These are phyloP conservation scores for Trametes sanguinea DNA, from an alignment of 768 basidiomycete species.

Conservation along the genomic window DNA sequence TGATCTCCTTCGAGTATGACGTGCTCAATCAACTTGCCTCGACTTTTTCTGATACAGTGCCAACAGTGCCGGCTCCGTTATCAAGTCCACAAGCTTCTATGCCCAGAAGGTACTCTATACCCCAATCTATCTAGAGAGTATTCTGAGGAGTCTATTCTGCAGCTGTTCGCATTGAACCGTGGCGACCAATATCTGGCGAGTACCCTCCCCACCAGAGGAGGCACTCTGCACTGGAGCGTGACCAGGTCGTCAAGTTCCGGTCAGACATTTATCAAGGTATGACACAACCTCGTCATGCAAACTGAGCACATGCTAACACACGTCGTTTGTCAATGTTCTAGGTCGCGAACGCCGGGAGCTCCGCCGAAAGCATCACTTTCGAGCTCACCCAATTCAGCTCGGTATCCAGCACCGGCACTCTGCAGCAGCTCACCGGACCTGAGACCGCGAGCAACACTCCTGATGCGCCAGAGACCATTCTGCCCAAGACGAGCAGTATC, in stretches of 20 bases:
- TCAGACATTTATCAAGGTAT: conserved; percentile 61
- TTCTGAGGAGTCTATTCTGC: not conserved
- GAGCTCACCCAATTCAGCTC: conserved; percentile 49
- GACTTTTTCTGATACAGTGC: not conserved
- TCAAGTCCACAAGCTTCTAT: conserved; percentile 64
- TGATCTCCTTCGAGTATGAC: conserved; percentile 58
- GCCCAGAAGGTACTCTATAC: conserved; percentile 52
- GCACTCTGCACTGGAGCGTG: conserved; percentile 66
- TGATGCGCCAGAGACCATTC: conserved; percentile 46
- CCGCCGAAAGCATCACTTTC: conserved; percentile 48
- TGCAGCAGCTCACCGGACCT: conserved; percentile 52
- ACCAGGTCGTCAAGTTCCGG: conserved; percentile 35
- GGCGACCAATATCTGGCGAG: conserved; percentile 67
- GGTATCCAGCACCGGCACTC: conserved; percentile 46
- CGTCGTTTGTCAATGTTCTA: conserved; percentile 24
- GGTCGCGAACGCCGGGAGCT: conserved; percentile 53
- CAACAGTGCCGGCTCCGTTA: conserved; percentile 51
- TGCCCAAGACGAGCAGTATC: conserved; percentile 48
- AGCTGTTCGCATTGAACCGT: conserved; percentile 65
- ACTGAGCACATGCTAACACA: not conserved
- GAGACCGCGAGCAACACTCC: conserved; percentile 59
- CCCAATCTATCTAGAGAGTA: not conserved
- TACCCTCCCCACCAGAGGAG: conserved; percentile 50
- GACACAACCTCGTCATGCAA: not conserved
- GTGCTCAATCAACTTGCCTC: not conserved